Evolutionary conservation across 2,329 filamentous ascomycete genomes (phyloP).

Genomic region (Venturia asperata): DNA sequence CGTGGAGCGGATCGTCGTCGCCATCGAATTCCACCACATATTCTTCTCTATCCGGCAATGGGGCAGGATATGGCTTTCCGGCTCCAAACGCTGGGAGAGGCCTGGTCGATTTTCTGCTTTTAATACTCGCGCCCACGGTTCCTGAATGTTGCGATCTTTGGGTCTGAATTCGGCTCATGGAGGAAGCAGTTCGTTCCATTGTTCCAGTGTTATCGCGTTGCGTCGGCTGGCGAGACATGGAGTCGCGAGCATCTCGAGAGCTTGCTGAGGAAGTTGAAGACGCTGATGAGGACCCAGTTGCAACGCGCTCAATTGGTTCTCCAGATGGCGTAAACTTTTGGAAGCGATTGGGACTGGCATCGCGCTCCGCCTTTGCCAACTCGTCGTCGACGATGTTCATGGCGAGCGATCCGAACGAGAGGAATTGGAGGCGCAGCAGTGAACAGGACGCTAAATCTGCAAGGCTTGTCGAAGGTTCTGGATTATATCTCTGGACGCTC

Average conservation of each 20-base stretch:
- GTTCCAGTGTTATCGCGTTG: neutral
- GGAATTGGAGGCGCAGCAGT: neutral
- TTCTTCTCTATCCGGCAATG: slow-evolving; percentile 61
- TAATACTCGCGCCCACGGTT: slow-evolving; percentile 55
- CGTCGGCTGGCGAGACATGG: slow-evolving; percentile 12
- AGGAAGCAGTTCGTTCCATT: slow-evolving; percentile 26
- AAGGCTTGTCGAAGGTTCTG: neutral
- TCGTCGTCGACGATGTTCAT: slow-evolving; percentile 16
- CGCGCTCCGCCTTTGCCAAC: slow-evolving; percentile 14
- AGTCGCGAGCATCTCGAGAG: neutral
- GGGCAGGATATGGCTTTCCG: slow-evolving; percentile 68
- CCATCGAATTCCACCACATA: slow-evolving; percentile 82
- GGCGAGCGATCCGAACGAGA: neutral
- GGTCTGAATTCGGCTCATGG: slow-evolving; percentile 64
- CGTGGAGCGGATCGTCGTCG: slow-evolving; percentile 72
- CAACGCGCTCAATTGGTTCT: slow-evolving; percentile 19
- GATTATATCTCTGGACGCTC: slow-evolving; percentile 6
- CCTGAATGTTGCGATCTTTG: slow-evolving; percentile 61
- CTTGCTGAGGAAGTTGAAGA: neutral
- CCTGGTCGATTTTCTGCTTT: slow-evolving; percentile 40
- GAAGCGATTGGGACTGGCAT: slow-evolving; percentile 17
- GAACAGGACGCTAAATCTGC: neutral
- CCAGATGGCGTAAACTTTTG: slow-evolving; percentile 10
- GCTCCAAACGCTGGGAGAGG: slow-evolving; percentile 63
- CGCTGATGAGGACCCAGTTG: slow-evolving; percentile 11